These are phyloP conservation scores for Harringtonia aguacate DNA, from an alignment of 2,329 filamentous ascomycete species.

Conservation along the genomic window DNA sequence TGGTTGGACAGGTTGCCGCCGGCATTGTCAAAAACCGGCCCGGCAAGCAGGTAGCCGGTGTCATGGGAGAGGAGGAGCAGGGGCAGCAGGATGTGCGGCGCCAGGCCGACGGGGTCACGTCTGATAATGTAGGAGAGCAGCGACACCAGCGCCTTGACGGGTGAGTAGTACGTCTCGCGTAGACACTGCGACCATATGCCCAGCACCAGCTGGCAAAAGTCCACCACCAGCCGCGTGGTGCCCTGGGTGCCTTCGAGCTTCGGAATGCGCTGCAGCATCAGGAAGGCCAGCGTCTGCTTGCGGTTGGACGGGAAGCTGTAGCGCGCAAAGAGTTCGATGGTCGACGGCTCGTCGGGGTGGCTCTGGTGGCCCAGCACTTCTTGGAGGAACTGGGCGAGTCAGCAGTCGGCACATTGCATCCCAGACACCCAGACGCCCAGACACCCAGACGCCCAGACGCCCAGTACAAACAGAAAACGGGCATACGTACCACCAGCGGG, in stretches of 20 bases:
- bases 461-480: too few relatives aligned
- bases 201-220: slow-evolving; percentile 54
- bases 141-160: slow-evolving; percentile 55
- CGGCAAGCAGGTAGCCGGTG: slow-evolving; percentile 48
- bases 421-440: too few relatives aligned
- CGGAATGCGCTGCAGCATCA: slow-evolving; percentile 58
- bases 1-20: slow-evolving; percentile 35
- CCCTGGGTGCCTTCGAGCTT: slow-evolving; percentile 37
- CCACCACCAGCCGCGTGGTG: slow-evolving; percentile 46
- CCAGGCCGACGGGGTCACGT: slow-evolving; percentile 47
- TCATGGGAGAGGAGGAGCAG: slow-evolving; percentile 45
- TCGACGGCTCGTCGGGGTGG: slow-evolving; percentile 43
- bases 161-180: slow-evolving; percentile 50
- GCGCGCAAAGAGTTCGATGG: slow-evolving; percentile 56
- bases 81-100: slow-evolving; percentile 45
- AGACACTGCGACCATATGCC: slow-evolving; percentile 59
- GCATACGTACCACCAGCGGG: too few relatives aligned
- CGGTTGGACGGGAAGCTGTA: slow-evolving; percentile 55
- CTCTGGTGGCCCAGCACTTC: slow-evolving; percentile 53
- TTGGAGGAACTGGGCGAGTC: slow-evolving; percentile 41
- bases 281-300: slow-evolving; percentile 53
- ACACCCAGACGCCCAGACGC: too few relatives aligned
- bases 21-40: slow-evolving; percentile 40
- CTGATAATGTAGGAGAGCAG: slow-evolving; percentile 54
- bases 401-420: slow-evolving; percentile 1